phyloP scores from a whole-genome alignment of 2,329 filamentous ascomycete genomes.

The Ceratocystis colombiana region DNA sequence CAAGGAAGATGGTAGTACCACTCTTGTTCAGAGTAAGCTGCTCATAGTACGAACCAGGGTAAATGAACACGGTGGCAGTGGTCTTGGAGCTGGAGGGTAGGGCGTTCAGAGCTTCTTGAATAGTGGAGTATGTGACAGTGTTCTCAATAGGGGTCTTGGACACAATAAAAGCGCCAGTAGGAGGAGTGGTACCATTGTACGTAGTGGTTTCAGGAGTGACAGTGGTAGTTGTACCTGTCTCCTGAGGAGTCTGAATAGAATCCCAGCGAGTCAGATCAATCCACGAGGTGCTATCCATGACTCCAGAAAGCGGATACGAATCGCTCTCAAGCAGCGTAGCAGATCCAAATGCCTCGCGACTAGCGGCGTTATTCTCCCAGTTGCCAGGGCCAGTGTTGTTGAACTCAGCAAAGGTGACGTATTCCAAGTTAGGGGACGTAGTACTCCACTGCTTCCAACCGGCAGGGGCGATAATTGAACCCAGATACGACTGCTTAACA shows the following conservation, averaged over 20 bases:
- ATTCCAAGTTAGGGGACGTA: constrained; percentile 38
- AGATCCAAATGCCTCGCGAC: constrained; percentile 28
- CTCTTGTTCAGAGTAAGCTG: constrained; percentile 46
- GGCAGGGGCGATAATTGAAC: constrained; percentile 46
- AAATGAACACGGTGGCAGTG: constrained; percentile 33
- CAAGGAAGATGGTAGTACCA: constrained; percentile 46
- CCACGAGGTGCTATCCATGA: constrained; percentile 29
- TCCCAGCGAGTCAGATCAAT: constrained; percentile 30
- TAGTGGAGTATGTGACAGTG: constrained; percentile 28
- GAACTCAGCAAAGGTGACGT: constrained; percentile 50
- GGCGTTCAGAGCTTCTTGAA: constrained; percentile 28
- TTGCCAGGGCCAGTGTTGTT: constrained; percentile 46
- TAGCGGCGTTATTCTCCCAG: constrained; percentile 43
- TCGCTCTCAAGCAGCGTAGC: constrained; percentile 28
- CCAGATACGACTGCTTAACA: constrained; percentile 42
- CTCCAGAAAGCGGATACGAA: constrained; percentile 27
- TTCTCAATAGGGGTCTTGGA: constrained; percentile 27
- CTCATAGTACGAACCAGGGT: constrained; percentile 46
- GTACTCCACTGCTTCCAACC: constrained; percentile 50
- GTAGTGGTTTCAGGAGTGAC: constrained; percentile 22
- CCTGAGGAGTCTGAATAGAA: constrained; percentile 27
- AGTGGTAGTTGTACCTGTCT: not conserved
- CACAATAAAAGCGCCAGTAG: constrained; percentile 31
- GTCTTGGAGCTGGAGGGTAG: constrained; percentile 28
- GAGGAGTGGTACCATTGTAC: constrained; percentile 30